These are phyloP conservation scores for Candolleomyces eurysporus DNA, from an alignment of 768 basidiomycete species.

Conservation along the genomic window DNA sequence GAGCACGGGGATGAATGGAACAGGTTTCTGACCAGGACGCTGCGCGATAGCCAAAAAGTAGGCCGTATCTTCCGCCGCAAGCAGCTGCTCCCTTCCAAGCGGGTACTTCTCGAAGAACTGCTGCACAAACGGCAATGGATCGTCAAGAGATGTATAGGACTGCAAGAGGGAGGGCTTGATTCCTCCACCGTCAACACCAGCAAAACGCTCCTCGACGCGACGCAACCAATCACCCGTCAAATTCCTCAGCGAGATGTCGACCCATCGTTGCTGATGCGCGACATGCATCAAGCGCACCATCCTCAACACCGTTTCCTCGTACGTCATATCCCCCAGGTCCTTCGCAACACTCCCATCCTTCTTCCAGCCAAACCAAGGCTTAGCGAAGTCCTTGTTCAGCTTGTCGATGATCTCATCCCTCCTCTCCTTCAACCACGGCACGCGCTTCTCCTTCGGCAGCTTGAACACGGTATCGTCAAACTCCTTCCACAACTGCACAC, in stretches of 20 bases:
- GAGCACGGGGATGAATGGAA: slow-evolving; percentile 95
- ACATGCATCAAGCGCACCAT: slow-evolving; percentile 96
- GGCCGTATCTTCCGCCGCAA: slow-evolving; percentile 90
- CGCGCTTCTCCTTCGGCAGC: slow-evolving; percentile 93
- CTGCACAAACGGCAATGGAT: slow-evolving; percentile 74
- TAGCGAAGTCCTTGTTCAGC: slow-evolving; percentile 93
- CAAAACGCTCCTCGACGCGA: slow-evolving; percentile 93
- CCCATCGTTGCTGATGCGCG: slow-evolving; percentile 87
- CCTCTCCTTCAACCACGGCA: slow-evolving; percentile 81
- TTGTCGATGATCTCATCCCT: slow-evolving; percentile 88
- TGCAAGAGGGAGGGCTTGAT: slow-evolving; percentile 81
- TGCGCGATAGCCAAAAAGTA: slow-evolving; percentile 97
- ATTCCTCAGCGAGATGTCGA: slow-evolving; percentile 89
- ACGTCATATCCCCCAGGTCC: slow-evolving; percentile 95
- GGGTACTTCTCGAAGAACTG: slow-evolving; percentile 86
- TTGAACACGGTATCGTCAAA: slow-evolving; percentile 97
- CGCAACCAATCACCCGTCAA: slow-evolving; percentile 96
- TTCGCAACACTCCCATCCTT: slow-evolving; percentile 82
- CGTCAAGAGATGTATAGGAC: slow-evolving; percentile 81
- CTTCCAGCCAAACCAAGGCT: slow-evolving; percentile 98
- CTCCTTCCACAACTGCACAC: slow-evolving; percentile 97
- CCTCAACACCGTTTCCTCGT: slow-evolving; percentile 90
- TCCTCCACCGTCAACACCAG: slow-evolving; percentile 76
- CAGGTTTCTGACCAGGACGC: slow-evolving; percentile 96
- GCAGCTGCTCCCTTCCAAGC: slow-evolving; percentile 76